Evolutionary conservation across 257 asterid species (phyloP), one percentile per base, ranked within the genome.

Genomic region (Marsdenia floribunda): DNA sequence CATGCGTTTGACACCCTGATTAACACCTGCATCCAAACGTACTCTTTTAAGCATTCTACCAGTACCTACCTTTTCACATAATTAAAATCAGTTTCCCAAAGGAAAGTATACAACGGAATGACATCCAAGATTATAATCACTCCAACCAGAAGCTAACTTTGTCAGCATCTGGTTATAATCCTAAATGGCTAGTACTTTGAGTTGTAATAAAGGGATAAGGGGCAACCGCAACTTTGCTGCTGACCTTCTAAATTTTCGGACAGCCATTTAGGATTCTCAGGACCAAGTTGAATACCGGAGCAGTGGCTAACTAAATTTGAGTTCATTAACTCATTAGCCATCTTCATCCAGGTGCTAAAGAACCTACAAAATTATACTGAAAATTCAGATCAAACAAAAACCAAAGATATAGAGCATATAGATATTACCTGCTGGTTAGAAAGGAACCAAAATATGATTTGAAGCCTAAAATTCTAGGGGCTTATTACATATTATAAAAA

Each of bases 211-310:
- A 2, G 13, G 40, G n/a, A 11, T 19, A 42, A 69, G 12, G 42
- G 15, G 15, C 16, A 69, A n/a, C 42, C 50, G 22, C 35, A 47
- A 13, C 24, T 22, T 24, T 22, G 21, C n/a, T 22, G 3, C 73
- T 78, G 75, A 91, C 97, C 88, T 71, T 81, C 78, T 72, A 87
- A 82, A 80, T 87, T 85, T 79, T 85, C 90, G 6, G 86, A 85
- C 42, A 83, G 73, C 89, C 87, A 85, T 50, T 81, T 80, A 12
- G 89, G 72, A 49, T 82, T 52, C 3, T 13, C 13, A 7, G 70
- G 3, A 49, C 35, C 5, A 42, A 61, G 47, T 33, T 18, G 63
- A 26, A 18, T 33, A 33, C 58, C 33, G 3, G n/a, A 38, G 3
- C 76, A 24, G 47, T 26, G 13, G 40, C 64, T 46, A 46, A 8